Evolutionary conservation across 192 early-diverging fungal species (phyloP).

Genomic region (Rhizophagus clarus): DNA sequence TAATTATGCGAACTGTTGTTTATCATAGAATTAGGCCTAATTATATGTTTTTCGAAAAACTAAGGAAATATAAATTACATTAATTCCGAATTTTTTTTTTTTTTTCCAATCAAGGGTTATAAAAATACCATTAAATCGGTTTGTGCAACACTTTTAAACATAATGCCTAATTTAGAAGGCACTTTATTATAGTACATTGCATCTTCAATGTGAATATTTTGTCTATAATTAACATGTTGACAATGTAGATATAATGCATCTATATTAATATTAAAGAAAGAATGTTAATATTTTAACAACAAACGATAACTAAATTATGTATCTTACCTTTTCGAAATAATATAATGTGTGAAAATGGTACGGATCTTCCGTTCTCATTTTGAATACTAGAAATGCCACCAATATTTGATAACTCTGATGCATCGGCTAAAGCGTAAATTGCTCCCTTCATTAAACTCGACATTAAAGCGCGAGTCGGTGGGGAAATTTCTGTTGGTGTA

Average conservation of each 20-base stretch:
- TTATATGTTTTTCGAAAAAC: slow-evolving; percentile 12
- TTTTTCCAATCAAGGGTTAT: not conserved
- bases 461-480: slow-evolving; percentile 18
- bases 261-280: not conserved
- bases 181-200: not conserved
- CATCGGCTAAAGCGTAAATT: slow-evolving; percentile 13
- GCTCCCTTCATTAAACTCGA: slow-evolving; percentile 21
- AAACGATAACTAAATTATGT: not conserved
- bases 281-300: not conserved
- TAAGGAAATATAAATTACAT: not conserved
- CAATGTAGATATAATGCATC: slow-evolving; percentile 24
- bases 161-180: not conserved
- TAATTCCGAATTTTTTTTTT: not conserved
- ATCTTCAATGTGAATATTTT: slow-evolving; percentile 1
- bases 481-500: slow-evolving; percentile 22
- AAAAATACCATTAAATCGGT: not conserved
- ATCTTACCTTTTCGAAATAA: slow-evolving; percentile 10
- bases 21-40: not conserved
- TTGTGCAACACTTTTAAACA: not conserved
- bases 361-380: not conserved
- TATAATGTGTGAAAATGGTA: slow-evolving; percentile 18
- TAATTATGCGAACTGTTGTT: not conserved
- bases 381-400: not conserved
- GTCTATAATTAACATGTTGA: not conserved
- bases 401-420: not conserved